These are phyloP conservation scores for Fusarium temperatum DNA, from an alignment of 2,329 filamentous ascomycete species.

Conservation along the genomic window DNA sequence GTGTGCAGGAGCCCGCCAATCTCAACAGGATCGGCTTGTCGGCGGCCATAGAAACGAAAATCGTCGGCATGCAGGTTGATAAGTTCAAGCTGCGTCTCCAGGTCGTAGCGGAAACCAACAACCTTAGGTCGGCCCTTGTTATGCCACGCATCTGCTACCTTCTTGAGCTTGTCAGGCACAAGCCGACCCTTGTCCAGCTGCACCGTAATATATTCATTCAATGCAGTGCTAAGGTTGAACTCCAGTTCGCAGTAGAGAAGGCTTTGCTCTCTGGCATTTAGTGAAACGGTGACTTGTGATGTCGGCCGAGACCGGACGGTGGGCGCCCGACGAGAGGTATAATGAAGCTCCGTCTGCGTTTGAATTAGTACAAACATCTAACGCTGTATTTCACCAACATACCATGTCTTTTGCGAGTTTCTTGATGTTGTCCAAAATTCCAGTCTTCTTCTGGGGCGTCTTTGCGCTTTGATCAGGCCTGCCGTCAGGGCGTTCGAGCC, in stretches of 20 bases:
- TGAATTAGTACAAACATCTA: conserved; percentile 6
- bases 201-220: conserved; percentile 61
- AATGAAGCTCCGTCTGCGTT: conserved; percentile 49
- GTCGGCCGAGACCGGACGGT: conserved; percentile 42
- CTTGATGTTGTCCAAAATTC: conserved; percentile 58
- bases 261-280: conserved; percentile 65
- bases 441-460: conserved; percentile 49
- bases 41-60: conserved; percentile 64
- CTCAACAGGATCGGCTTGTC: conserved; percentile 53
- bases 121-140: conserved; percentile 63
- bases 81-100: conserved; percentile 69
- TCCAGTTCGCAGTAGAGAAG: conserved; percentile 69
- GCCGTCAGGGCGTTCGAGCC: conserved; percentile 59
- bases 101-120: conserved; percentile 65
- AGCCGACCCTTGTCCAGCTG: conserved; percentile 66
- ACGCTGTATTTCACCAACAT: conserved; percentile 29
- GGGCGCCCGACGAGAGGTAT: conserved; percentile 46
- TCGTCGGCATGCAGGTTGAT: conserved; percentile 58
- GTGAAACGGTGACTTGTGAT: conserved; percentile 56
- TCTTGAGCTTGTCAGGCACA: conserved; percentile 60
- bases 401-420: conserved; percentile 66
- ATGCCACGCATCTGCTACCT: conserved; percentile 61
- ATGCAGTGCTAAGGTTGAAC: conserved; percentile 59
- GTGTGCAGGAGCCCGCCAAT: conserved; percentile 60
- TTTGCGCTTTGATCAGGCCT: conserved; percentile 37